These are phyloP conservation scores for Wilcoxina mikolae DNA, from an alignment of 495 filamentous ascomycete genomes.

Conservation along the genomic window DNA sequence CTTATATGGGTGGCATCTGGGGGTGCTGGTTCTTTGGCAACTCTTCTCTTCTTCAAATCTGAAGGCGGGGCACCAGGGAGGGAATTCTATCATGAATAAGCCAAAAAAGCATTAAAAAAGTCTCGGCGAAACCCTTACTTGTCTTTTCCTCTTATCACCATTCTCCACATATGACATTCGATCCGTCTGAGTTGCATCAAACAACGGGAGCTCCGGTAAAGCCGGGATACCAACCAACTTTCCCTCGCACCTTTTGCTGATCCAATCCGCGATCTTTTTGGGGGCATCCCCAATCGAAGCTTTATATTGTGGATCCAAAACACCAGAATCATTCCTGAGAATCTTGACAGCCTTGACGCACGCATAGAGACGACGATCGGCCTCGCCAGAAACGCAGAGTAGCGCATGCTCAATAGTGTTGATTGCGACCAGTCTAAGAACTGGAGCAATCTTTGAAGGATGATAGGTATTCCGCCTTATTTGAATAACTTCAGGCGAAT, in stretches of 20 bases:
- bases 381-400: slow-evolving; percentile 8
- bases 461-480: slow-evolving; percentile 14
- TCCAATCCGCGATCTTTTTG: slow-evolving; percentile 16
- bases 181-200: slow-evolving; percentile 6
- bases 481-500: slow-evolving; percentile 11
- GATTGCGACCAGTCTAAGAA: slow-evolving; percentile 21
- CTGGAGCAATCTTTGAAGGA: slow-evolving; percentile 21
- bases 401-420: slow-evolving; percentile 25
- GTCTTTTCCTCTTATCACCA: slow-evolving; percentile 20
- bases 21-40: neutral
- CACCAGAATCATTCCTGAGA: slow-evolving; percentile 19
- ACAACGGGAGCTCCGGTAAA: slow-evolving; percentile 22
- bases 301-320: slow-evolving; percentile 10
- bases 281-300: slow-evolving; percentile 12
- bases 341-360: slow-evolving; percentile 20
- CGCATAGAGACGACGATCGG: slow-evolving; percentile 7
- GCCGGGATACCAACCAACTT: slow-evolving; percentile 12
- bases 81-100: no score
- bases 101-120: no score
- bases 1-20: slow-evolving; percentile 21
- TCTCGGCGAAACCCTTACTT: no score
- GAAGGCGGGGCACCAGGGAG: no score
- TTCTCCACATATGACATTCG: slow-evolving; percentile 11
- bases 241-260: slow-evolving; percentile 12
- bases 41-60: slow-evolving; percentile 13